Conservation (phyloP, 352 stramenopile species). For the Phytophthora litchii region DNA sequence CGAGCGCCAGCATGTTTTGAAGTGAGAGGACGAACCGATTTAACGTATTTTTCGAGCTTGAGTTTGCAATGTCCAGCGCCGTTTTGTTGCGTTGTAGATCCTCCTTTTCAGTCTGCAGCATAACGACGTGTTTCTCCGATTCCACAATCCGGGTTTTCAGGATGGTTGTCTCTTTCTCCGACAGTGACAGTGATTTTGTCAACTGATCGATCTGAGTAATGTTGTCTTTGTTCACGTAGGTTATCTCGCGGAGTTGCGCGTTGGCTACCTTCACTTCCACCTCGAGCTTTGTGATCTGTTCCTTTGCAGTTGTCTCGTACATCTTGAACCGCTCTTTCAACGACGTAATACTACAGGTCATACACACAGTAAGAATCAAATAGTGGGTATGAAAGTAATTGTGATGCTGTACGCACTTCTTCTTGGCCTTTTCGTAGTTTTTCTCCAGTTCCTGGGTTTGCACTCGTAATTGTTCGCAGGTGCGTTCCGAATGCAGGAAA, state of each 20-base stretch:
- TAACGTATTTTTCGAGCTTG: slow-evolving; percentile 59
- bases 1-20: slow-evolving; percentile 70
- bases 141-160: slow-evolving; percentile 46
- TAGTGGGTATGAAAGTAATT: background rate
- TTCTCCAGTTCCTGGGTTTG: slow-evolving; percentile 76
- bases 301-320: slow-evolving; percentile 76
- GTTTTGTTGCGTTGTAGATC: slow-evolving; percentile 64
- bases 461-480: slow-evolving; percentile 70
- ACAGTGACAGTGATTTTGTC: slow-evolving; percentile 55
- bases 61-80: slow-evolving; percentile 55
- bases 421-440: slow-evolving; percentile 75
- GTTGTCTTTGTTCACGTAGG: slow-evolving; percentile 79
- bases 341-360: slow-evolving; percentile 48
- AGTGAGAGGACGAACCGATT: slow-evolving; percentile 60
- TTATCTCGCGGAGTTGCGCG: slow-evolving; percentile 74
- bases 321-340: slow-evolving; percentile 78
- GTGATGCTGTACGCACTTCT: slow-evolving; percentile 48
- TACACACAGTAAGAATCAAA: background rate
- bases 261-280: slow-evolving; percentile 81
- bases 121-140: slow-evolving; percentile 42
- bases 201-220: slow-evolving; percentile 62
- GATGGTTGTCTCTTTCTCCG: slow-evolving; percentile 53
- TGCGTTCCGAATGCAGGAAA: slow-evolving; percentile 72
- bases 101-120: slow-evolving; percentile 64
- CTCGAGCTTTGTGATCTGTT: slow-evolving; percentile 81